Evolutionary conservation across 2,329 filamentous ascomycete genomes (phyloP).

Genomic region (Cercospora canescens): DNA sequence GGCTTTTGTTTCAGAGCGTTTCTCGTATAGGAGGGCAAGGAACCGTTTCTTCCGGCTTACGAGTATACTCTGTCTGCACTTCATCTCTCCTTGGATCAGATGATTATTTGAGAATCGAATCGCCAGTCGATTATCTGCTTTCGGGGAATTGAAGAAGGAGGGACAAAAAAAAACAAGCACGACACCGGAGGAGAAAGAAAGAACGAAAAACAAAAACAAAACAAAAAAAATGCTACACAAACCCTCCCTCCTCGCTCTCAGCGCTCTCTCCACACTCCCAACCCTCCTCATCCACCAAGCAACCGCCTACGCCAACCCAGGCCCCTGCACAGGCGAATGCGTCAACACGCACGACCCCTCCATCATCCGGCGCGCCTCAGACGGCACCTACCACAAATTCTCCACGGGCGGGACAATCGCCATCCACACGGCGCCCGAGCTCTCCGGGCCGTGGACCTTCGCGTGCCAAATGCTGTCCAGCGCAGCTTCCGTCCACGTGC

Average conservation of each 20-base stretch:
- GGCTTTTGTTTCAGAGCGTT: too few species aligned
- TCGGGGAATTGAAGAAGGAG: too few species aligned
- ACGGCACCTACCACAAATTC: conserved; percentile 56
- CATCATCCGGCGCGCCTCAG: conserved; percentile 49
- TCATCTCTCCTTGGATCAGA: too few species aligned
- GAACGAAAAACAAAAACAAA: background rate
- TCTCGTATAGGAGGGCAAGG: too few species aligned
- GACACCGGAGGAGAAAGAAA: too few species aligned
- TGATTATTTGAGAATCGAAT: too few species aligned
- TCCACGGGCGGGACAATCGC: conserved; percentile 53
- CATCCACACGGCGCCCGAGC: conserved; percentile 48
- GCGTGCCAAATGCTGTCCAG: conserved; percentile 48
- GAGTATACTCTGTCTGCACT: too few species aligned
- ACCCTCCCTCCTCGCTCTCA: conserved; percentile 8
- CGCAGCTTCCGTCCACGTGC: conserved; percentile 44
- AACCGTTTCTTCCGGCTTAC: too few species aligned
- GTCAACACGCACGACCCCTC: conserved; percentile 52
- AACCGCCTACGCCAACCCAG: conserved; percentile 42
- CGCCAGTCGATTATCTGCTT: too few species aligned
- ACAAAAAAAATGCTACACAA: conserved; percentile 1
- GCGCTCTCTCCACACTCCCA: conserved; percentile 21
- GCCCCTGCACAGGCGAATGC: conserved; percentile 44
- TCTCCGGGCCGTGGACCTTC: conserved; percentile 54
- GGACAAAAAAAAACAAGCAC: too few species aligned
- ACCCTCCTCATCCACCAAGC: background rate